Evolutionary conservation across 179 eudicot species (phyloP).

Genomic region (Drosera spatulata): DNA sequence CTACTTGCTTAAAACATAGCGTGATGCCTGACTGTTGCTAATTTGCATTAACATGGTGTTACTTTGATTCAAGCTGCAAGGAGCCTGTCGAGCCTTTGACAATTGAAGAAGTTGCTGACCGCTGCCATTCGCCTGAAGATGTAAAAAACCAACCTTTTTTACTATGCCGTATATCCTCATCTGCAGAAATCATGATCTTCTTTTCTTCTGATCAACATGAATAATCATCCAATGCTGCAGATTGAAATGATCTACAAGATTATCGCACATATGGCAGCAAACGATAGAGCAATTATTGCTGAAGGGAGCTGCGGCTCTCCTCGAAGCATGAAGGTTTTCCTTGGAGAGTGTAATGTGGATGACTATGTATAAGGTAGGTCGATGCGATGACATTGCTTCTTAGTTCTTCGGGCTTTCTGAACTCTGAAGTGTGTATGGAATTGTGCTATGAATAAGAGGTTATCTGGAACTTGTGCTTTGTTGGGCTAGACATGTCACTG

Average conservation of each 20-base stretch:
- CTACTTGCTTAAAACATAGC: no score
- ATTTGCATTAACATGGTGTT: not conserved
- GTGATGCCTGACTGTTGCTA: no score
- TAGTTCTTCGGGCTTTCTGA: not conserved
- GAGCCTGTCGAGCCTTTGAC: slow-evolving; percentile 93
- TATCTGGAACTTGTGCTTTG: no score
- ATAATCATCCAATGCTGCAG: slow-evolving; percentile 21
- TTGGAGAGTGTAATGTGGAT: slow-evolving; percentile 83
- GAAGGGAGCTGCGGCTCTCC: slow-evolving; percentile 97
- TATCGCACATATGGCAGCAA: slow-evolving; percentile 92
- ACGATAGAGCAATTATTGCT: slow-evolving; percentile 84
- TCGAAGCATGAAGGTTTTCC: slow-evolving; percentile 77
- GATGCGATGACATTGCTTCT: not conserved
- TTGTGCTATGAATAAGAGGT: no score
- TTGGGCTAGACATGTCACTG: no score
- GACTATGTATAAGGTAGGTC: slow-evolving; percentile 28
- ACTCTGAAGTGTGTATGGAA: no score
- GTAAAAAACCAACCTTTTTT: slow-evolving; percentile 18
- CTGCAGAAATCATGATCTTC: no score
- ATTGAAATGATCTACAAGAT: slow-evolving; percentile 99
- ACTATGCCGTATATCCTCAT: not conserved
- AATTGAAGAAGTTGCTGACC: slow-evolving; percentile 88
- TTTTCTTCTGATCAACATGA: no score
- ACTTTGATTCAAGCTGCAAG: slow-evolving; percentile 56
- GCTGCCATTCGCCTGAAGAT: slow-evolving; percentile 88